Base-by-base conservation (phyloP, 2,329 filamentous ascomycete species). In the Aphanoascus verrucosus region DNA sequence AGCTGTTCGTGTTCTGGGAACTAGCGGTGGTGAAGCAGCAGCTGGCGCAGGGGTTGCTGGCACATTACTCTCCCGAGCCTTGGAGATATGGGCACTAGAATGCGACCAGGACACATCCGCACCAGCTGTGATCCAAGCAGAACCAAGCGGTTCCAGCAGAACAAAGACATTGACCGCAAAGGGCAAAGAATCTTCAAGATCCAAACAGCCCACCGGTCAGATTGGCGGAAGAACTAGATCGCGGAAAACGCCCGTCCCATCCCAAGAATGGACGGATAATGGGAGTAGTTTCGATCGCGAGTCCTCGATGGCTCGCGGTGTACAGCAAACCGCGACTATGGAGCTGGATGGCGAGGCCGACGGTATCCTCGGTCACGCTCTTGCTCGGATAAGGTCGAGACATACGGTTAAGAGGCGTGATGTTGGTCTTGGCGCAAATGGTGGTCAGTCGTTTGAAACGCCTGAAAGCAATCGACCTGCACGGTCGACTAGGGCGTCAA, bases 41-140 rank as follows among this genome's bases (percentile, higher is more conserved):
- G 72, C 71, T 3, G 72, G 72, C 49, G 72, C 72, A 3, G 72
- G 72, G 1, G 67, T 74, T 46, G 72, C 72, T 2, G 72, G 71
- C 9, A 73, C 72, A 0, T 62, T 75, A 11, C 64, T 74, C 4
- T 69, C 68, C 12, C 68, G 69, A 1, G 72, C 72, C 0, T 61
- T 75, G 35, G 72, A 74, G 54, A 67, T 74, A 44, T 75, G 72
- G 72, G 67, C 72, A 3, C 31, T 68, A 1, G 72, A 74, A 52
- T 67, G 61, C 28, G 47, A 52, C 9, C 47, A 32, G 19, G 53
- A 51, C 15, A 34, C 15, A 37, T 46, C 48, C 12, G 28, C 14
- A 12, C 20, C 31, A 31, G 11, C 38, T n/a, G 15, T 43, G 15
- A 23, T 43, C 45, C 31, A 17, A 38, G 41, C 32, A 15, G 14